These are phyloP conservation scores for Lagerstroemia speciosa DNA, from an alignment of 345 rosid species.

Conservation along the genomic window DNA sequence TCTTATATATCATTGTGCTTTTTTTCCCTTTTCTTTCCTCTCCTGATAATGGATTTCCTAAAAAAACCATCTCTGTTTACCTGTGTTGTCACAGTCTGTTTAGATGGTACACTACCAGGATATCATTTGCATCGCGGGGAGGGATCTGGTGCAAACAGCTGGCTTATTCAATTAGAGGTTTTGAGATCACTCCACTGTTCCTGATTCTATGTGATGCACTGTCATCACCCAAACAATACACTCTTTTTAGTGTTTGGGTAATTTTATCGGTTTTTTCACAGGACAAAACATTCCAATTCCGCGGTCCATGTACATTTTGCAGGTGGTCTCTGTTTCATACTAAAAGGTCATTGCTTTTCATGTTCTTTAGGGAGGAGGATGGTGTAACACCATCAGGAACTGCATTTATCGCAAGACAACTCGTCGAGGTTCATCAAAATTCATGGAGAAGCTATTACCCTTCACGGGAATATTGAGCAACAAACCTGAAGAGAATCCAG, in stretches of 20 bases:
- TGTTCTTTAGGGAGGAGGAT: slow-evolving; percentile 78
- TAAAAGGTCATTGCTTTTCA: slow-evolving; percentile 3
- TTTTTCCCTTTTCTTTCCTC: too few relatives aligned
- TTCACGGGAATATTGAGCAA: slow-evolving; percentile 76
- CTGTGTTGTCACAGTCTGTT: slow-evolving; percentile 41
- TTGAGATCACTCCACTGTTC: neutral
- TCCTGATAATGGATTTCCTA: neutral
- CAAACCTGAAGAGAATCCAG: slow-evolving; percentile 72
- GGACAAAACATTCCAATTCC: neutral
- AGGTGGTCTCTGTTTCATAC: neutral
- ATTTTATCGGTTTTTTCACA: neutral
- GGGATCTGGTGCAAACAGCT: slow-evolving; percentile 68
- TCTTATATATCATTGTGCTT: neutral
- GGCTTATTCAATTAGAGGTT: slow-evolving; percentile 89
- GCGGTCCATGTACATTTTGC: neutral
- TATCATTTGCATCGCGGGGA: slow-evolving; percentile 69
- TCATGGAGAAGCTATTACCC: slow-evolving; percentile 60
- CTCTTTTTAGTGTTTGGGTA: neutral
- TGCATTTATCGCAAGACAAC: slow-evolving; percentile 70
- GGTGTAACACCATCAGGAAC: slow-evolving; percentile 56
- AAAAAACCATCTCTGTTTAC: too few relatives aligned
- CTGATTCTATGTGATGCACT: neutral
- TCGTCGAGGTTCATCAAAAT: slow-evolving; percentile 68
- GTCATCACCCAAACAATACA: neutral
- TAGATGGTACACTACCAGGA: slow-evolving; percentile 86